Percentiles rank a stretch among this genome's conserved stretches.
Evolutionary conservation across 192 early-diverging fungal genomes (phyloP).

Genomic region (Paraglomus brasilianum): DNA sequence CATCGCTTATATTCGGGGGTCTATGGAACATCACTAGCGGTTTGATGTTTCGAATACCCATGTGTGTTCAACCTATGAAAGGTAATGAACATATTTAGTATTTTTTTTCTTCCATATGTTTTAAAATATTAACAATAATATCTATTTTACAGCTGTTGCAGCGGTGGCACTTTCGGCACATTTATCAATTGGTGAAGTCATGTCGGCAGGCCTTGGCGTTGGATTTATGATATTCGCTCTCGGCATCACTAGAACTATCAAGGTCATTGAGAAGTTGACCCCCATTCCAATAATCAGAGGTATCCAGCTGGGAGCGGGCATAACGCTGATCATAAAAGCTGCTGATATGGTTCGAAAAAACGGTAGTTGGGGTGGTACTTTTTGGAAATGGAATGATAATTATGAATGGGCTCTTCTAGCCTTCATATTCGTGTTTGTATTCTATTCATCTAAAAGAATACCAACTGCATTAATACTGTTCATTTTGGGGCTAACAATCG

Average conservation of each 20-base stretch:
- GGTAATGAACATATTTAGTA: constrained; percentile 39
- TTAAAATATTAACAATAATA: constrained; percentile 1
- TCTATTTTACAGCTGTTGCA: constrained; percentile 60
- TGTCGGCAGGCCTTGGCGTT: constrained; percentile 69
- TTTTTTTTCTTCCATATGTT: not conserved
- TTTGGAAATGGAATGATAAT: constrained; percentile 69
- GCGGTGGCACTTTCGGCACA: constrained; percentile 74
- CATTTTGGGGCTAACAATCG: constrained; percentile 65
- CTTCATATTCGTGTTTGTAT: constrained; percentile 66
- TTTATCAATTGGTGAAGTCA: constrained; percentile 68
- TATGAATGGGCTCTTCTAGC: constrained; percentile 68
- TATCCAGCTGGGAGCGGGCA: constrained; percentile 75
- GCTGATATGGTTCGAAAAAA: constrained; percentile 54
- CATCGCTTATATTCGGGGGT: constrained; percentile 84
- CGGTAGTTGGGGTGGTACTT: constrained; percentile 54
- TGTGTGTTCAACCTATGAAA: constrained; percentile 95
- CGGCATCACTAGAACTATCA: constrained; percentile 68
- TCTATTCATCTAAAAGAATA: constrained; percentile 62
- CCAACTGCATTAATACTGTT: constrained; percentile 75
- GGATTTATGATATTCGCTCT: constrained; percentile 63
- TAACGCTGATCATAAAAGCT: constrained; percentile 70
- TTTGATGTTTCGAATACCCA: constrained; percentile 73
- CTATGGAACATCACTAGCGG: constrained; percentile 85
- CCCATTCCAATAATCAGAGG: constrained; percentile 75
- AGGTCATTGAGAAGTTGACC: constrained; percentile 64